Conservation (phyloP, 306 rosid genomes). For the Cucumis cinereus region DNA sequence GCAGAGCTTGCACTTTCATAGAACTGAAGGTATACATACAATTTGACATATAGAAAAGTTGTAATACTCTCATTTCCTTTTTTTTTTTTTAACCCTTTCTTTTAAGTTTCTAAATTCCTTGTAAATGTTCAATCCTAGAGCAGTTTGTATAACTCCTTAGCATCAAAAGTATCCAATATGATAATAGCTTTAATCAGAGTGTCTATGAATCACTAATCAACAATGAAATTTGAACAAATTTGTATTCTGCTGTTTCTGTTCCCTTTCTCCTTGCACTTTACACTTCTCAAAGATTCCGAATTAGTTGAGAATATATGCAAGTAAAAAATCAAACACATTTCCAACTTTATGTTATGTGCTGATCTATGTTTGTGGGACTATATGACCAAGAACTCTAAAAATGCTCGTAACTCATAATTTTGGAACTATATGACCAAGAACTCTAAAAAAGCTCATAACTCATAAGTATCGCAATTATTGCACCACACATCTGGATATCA, state of each 20-base stretch:
- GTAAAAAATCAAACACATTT: too few relatives aligned
- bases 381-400: background rate
- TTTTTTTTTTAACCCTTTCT: background rate
- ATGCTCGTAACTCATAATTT: too few relatives aligned
- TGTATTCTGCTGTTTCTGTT: background rate
- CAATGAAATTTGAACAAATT: background rate
- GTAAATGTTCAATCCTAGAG: conserved; percentile 5
- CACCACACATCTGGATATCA: too few relatives aligned
- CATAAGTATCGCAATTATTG: too few relatives aligned
- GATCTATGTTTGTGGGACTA: background rate
- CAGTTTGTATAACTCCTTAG: background rate
- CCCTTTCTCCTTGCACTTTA: background rate
- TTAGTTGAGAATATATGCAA: background rate
- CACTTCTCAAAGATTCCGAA: background rate
- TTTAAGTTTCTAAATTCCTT: background rate
- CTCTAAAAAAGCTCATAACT: background rate
- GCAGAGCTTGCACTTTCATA: conserved; percentile 92
- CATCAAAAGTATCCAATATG: background rate
- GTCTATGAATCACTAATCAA: background rate
- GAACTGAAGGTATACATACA: conserved; percentile 1
- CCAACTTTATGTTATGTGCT: background rate
- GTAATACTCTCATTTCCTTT: background rate
- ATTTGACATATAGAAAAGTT: background rate
- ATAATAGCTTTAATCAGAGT: background rate
- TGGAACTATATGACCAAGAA: background rate